Percentiles rank a stretch among this genome's conserved stretches.
phyloP scores from a whole-genome alignment of 768 basidiomycete species.

The Stropharia rugosoannulata region DNA sequence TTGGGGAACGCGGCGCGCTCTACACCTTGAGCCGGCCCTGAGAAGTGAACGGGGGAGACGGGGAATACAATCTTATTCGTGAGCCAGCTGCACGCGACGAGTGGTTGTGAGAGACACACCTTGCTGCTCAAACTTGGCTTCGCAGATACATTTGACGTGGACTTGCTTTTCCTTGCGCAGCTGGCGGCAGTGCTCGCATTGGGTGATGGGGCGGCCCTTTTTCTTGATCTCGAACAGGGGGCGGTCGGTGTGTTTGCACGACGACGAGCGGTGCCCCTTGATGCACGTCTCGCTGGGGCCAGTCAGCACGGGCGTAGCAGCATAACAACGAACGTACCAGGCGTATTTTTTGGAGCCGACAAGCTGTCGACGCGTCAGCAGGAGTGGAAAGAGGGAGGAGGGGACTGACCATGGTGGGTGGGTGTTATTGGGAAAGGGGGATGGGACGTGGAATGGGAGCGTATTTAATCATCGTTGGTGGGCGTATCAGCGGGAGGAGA shows the following conservation, averaged over 20 bases:
- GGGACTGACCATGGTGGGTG: slow-evolving; percentile 45
- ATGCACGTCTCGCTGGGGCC: slow-evolving; percentile 83
- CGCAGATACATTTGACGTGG: slow-evolving; percentile 85
- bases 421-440: slow-evolving; percentile 45
- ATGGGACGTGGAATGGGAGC: slow-evolving; percentile 26
- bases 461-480: slow-evolving; percentile 47
- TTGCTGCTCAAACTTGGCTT: slow-evolving; percentile 71
- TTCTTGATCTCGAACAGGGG: slow-evolving; percentile 91
- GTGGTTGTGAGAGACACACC: slow-evolving; percentile 45
- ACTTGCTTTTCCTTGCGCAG: slow-evolving; percentile 83
- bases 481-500: slow-evolving; percentile 30
- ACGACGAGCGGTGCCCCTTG: slow-evolving; percentile 89
- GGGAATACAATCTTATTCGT: slow-evolving; percentile 42
- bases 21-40: slow-evolving; percentile 56
- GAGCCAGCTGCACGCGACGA: slow-evolving; percentile 29
- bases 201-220: slow-evolving; percentile 89
- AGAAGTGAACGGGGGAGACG: slow-evolving; percentile 11
- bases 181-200: slow-evolving; percentile 87
- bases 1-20: slow-evolving; percentile 78
- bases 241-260: slow-evolving; percentile 85
- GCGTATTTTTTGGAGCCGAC: slow-evolving; percentile 80
- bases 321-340: slow-evolving; percentile 51
- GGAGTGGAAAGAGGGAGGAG: background rate
- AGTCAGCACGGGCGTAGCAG: slow-evolving; percentile 3
- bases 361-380: slow-evolving; percentile 39